Evolutionary conservation across 2,329 filamentous ascomycete genomes (phyloP), one percentile per base, ranked within the genome.

Genomic region (Cercospora sojina): DNA sequence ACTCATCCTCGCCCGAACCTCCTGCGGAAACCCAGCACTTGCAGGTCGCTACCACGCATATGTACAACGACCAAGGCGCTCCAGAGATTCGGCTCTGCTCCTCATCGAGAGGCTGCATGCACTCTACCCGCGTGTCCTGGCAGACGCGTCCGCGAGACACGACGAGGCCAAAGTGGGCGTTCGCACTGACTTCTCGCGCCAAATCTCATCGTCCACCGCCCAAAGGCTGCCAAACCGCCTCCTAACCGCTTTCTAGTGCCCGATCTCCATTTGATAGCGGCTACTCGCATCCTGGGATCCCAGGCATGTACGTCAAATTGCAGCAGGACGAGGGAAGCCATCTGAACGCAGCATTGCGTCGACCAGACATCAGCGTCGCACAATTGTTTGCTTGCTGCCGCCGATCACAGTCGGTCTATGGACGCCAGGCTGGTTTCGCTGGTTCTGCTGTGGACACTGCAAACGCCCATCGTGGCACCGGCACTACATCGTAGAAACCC

Each of bases 351-450:
- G 61, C 66, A 49, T 64, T 49, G 55, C 56, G n/a, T 62, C 62
- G 49, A 65, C 64, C 67, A 66, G 35, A 61, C 23, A 65, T 65
- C 56, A 20, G 49, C 35, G 65, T 71, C 62, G 68, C 62, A 71
- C 66, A 67, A 65, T 71, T 70, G 70, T 71, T 71, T 71, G 68
- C 70, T 69, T 55, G 32, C 47, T 57, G 64, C 69, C 61, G 69
- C 62, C 67, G 62, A 65, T 69, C 64, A 57, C 55, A 38, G 47
- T 57, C 55, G 58, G 62, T 68, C 59, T 67, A 41, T 65, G 65
- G 53, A 57, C 53, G 53, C 53, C 53, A 57, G 53, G 53, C 53
- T 31, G 53, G 13, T 35, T 35, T 35, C 60, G 62, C 43, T 56
- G 56, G 53, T 57, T 65, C 65, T 66, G 67, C 66, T 65, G 58